Percentiles rank a stretch among this genome's conserved stretches.
These are phyloP conservation scores for Imleria badia DNA, from an alignment of 768 basidiomycete genomes.

Conservation along the genomic window DNA sequence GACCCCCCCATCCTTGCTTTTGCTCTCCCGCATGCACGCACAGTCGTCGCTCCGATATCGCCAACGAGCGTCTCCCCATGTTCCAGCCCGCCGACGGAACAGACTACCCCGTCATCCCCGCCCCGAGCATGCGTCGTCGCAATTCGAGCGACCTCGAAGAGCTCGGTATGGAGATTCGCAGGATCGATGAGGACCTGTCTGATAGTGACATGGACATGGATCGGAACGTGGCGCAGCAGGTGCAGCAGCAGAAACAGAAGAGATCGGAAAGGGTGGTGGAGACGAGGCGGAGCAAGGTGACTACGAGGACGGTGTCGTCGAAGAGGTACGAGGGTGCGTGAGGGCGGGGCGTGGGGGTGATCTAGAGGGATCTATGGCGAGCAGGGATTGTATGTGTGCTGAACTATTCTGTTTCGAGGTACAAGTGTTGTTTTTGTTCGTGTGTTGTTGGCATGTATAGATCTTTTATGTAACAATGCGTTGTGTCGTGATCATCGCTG, in stretches of 20 bases:
- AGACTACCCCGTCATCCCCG: conserved; percentile 50
- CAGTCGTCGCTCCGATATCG: conserved; percentile 70
- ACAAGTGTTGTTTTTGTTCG: too few relatives aligned
- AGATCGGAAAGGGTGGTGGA: conserved; percentile 64
- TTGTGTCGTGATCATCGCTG: too few relatives aligned
- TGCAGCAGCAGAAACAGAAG: background rate
- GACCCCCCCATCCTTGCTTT: too few relatives aligned
- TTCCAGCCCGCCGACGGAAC: conserved; percentile 38
- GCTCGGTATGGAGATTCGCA: conserved; percentile 66
- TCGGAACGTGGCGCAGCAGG: background rate
- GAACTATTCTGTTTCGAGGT: background rate
- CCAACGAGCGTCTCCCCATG: conserved; percentile 73
- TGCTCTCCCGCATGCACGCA: background rate
- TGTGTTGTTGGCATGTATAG: too few relatives aligned
- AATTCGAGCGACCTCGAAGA: conserved; percentile 41
- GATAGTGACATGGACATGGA: conserved; percentile 36
- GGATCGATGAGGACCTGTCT: conserved; percentile 57
- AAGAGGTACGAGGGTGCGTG: conserved; percentile 46
- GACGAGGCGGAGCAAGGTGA: conserved; percentile 44
- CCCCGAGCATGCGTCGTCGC: conserved; percentile 59
- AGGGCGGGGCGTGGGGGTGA: background rate
- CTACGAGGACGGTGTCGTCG: conserved; percentile 49
- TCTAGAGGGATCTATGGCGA: conserved; percentile 2
- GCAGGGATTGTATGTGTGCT: background rate
- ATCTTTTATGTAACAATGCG: too few relatives aligned